Conservation (phyloP, 2,329 filamentous ascomycete species). For the Aspergillus udagawae region DNA sequence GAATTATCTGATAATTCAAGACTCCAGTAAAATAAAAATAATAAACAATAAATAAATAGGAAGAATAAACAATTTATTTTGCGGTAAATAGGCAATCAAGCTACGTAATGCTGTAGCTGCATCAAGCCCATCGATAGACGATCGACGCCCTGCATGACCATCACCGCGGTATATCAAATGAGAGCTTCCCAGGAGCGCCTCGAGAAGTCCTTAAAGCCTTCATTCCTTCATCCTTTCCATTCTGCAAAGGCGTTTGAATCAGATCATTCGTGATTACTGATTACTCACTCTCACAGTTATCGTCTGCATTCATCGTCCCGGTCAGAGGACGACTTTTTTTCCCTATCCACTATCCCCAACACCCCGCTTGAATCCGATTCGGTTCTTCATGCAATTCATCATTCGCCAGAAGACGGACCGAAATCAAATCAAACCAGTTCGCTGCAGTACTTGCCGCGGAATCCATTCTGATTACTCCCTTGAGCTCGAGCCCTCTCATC, state of each 20-base stretch:
- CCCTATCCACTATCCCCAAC: constrained; percentile 6
- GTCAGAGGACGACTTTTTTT: neutral
- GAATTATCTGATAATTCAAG: constrained; percentile 10
- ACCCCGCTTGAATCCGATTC: neutral
- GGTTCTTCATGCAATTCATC: constrained; percentile 12
- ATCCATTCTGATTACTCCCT: neutral
- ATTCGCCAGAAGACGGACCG: constrained; percentile 9
- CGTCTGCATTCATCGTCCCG: neutral
- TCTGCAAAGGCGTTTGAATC: constrained; percentile 11
- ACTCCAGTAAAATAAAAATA: neutral
- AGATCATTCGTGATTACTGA: neutral
- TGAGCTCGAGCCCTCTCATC: neutral
- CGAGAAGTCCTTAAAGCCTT: constrained; percentile 33
- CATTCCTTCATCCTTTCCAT: constrained; percentile 23
- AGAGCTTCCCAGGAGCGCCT: constrained; percentile 36
- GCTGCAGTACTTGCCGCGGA: neutral
- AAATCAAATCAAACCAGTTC: neutral
- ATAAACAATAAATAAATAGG: neutral
- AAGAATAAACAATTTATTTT: constrained; percentile 1
- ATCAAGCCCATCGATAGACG: constrained; percentile 36
- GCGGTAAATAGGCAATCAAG: constrained; percentile 12
- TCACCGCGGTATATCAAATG: constrained; percentile 43
- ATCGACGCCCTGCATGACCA: constrained; percentile 46
- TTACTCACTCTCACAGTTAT: neutral
- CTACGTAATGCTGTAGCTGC: constrained; percentile 26